These are phyloP conservation scores for Rachicladosporium sp. DNA, from an alignment of 2,329 filamentous ascomycete genomes.

Conservation along the genomic window DNA sequence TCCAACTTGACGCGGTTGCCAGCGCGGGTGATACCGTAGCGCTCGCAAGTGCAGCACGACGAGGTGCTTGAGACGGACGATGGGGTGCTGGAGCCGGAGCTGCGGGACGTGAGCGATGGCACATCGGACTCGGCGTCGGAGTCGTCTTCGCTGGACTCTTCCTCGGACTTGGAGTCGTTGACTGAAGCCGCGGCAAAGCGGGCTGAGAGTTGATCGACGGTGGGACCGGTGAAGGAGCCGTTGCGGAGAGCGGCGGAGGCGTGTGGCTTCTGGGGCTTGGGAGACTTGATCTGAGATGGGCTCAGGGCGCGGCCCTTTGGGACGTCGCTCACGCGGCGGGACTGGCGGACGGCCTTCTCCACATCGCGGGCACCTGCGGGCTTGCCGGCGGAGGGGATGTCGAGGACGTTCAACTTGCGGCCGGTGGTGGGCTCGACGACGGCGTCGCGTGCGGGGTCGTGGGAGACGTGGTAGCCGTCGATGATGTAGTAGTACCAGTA, in stretches of 20 bases:
- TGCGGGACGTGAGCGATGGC: conserved; percentile 56
- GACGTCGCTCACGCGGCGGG: conserved; percentile 50
- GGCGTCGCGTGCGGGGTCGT: conserved; percentile 82
- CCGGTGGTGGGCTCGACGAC: conserved; percentile 93
- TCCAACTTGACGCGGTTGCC: conserved; percentile 88
- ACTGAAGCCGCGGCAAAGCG: conserved; percentile 39
- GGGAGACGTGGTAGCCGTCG: conserved; percentile 94
- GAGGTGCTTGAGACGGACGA: conserved; percentile 40
- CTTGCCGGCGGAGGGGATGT: conserved; percentile 52
- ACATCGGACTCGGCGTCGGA: conserved; percentile 29
- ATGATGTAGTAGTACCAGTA: conserved; percentile 99
- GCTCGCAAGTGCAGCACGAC: conserved; percentile 75
- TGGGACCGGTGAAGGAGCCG: conserved; percentile 62
- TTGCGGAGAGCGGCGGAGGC: conserved; percentile 80
- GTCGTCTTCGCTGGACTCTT: conserved; percentile 59
- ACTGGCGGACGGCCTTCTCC: conserved; percentile 31
- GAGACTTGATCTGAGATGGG: conserved; percentile 77
- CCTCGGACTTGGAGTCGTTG: conserved; percentile 40
- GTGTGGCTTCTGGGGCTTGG: conserved; percentile 78
- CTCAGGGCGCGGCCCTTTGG: conserved; percentile 82
- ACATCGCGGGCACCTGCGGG: conserved; percentile 30
- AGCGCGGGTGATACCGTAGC: conserved; percentile 89
- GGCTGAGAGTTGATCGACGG: conserved; percentile 62
- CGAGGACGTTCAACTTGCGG: conserved; percentile 94
- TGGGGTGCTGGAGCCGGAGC: conserved; percentile 47